phyloP scores from a whole-genome alignment of 2,329 filamentous ascomycete genomes.

The Chaetomium olivaceum region DNA sequence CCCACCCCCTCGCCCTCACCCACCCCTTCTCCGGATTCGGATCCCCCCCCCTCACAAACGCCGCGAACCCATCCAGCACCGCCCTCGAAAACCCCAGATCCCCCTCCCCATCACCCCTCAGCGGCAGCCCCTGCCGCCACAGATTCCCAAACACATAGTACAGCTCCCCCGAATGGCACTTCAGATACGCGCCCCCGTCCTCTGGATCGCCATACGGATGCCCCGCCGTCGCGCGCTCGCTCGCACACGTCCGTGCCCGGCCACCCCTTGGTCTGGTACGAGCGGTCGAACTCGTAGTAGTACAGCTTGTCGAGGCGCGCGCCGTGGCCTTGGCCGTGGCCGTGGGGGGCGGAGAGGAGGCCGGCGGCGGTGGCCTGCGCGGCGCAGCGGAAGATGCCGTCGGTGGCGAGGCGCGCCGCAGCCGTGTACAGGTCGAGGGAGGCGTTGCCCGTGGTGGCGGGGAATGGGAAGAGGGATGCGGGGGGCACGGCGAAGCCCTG shows the following conservation, averaged over 20 bases:
- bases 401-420: slow-evolving; percentile 55
- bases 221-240: slow-evolving; percentile 39
- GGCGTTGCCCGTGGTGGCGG: slow-evolving; percentile 49
- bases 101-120: slow-evolving; percentile 50
- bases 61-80: slow-evolving; percentile 51
- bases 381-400: slow-evolving; percentile 60
- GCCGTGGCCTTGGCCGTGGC: slow-evolving; percentile 29
- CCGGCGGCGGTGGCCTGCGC: slow-evolving; percentile 59
- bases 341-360: slow-evolving; percentile 29
- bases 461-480: slow-evolving; percentile 51
- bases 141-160: slow-evolving; percentile 57
- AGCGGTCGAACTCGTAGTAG: slow-evolving; percentile 62
- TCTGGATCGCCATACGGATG: slow-evolving; percentile 46
- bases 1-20: slow-evolving; percentile 46
- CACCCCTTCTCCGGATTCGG: slow-evolving; percentile 52
- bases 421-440: slow-evolving; percentile 58
- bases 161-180: slow-evolving; percentile 58
- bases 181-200: slow-evolving; percentile 45
- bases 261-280: slow-evolving; percentile 54
- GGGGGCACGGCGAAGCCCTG: slow-evolving; percentile 37
- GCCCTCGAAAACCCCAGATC: slow-evolving; percentile 42
- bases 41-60: slow-evolving; percentile 52
- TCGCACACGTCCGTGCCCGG: slow-evolving; percentile 54
- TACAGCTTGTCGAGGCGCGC: slow-evolving; percentile 52
- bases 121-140: slow-evolving; percentile 42